Percentiles rank a stretch among this genome's conserved stretches.
phyloP scores from a whole-genome alignment of 768 basidiomycete species.

The Ramaria sp. region DNA sequence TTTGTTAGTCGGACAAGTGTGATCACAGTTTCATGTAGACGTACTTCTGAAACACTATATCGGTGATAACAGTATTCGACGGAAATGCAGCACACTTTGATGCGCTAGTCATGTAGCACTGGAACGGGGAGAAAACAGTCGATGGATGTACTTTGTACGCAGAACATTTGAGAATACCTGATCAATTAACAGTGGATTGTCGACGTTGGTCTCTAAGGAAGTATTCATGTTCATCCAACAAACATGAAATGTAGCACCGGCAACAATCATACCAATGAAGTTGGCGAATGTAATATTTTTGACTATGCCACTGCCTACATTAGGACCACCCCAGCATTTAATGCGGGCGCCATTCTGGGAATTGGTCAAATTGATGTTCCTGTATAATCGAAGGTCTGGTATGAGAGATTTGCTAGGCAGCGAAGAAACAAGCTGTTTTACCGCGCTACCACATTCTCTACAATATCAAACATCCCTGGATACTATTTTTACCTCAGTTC shows the following conservation, averaged over 20 bases:
- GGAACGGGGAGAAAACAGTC: background rate
- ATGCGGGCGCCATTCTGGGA: background rate
- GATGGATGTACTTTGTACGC: background rate
- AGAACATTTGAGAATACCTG: background rate
- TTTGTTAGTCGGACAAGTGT: background rate
- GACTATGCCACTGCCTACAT: background rate
- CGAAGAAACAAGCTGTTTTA: background rate
- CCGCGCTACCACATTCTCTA: background rate
- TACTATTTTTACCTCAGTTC: background rate
- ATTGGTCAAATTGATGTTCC: background rate
- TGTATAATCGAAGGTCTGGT: background rate
- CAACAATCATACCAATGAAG: background rate
- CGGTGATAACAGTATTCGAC: background rate
- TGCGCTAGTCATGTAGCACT: background rate
- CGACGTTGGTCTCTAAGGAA: background rate
- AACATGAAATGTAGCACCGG: too few relatives aligned
- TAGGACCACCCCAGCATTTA: background rate
- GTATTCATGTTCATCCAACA: background rate
- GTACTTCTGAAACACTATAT: background rate
- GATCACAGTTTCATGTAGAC: background rate
- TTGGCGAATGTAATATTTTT: background rate
- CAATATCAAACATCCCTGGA: background rate
- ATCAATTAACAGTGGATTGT: background rate
- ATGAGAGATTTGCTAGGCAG: background rate
- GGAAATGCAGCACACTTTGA: background rate